Base-by-base conservation (phyloP, 176 grass and related monocot species). In the Lolium multiflorum region DNA sequence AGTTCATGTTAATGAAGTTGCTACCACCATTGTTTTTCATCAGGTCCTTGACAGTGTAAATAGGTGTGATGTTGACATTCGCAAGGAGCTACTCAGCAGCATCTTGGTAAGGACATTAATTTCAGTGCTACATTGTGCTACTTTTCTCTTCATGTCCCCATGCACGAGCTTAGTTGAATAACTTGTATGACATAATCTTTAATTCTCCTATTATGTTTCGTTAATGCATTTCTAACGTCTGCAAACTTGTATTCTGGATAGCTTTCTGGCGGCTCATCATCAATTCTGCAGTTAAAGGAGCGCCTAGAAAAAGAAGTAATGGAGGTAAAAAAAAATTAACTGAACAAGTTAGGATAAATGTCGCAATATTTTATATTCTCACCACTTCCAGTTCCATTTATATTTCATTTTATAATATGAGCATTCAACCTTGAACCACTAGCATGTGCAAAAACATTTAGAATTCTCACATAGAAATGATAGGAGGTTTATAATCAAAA, bases 11-110 rank as follows among this genome's bases (percentile, higher is more conserved):
- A 74, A 73, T 81, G 73, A 83, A 68, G n/a, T 84, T 81, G 41
- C 12, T 74, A 35, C 66, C 81, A n/a, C 63, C 84, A n/a, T 64
- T 67, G 77, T 76, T 85, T 87, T 59, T 84, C 69, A 59, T 71
- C 82, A 99, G 97, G 94, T 99, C 75, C 92, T 99, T 59, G 97
- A 99, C 24, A 99, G 97, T 62, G 84, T 99, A 94, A 99, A 99
- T 81, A 99, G 74, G 83, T 99, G 94, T 15, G 97, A 99, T 15
- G 92, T 92, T 54, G 97, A 99, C 85, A 97, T 99, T 55, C 92
- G 90, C 55, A 99, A 95, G 85, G 97, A 99, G 85, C 85, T 99
- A 71, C 92, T 99, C 64, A 93, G 97, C 85, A 97, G 92, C 57
- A 97, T 99, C 74, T 87, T 99, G 97, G 97, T 99, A 99, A 99